Percentiles rank a stretch among this genome's conserved stretches.
These are phyloP conservation scores for Ustilago lituana DNA, from an alignment of 1,284 basidiomycete species.

Conservation along the genomic window DNA sequence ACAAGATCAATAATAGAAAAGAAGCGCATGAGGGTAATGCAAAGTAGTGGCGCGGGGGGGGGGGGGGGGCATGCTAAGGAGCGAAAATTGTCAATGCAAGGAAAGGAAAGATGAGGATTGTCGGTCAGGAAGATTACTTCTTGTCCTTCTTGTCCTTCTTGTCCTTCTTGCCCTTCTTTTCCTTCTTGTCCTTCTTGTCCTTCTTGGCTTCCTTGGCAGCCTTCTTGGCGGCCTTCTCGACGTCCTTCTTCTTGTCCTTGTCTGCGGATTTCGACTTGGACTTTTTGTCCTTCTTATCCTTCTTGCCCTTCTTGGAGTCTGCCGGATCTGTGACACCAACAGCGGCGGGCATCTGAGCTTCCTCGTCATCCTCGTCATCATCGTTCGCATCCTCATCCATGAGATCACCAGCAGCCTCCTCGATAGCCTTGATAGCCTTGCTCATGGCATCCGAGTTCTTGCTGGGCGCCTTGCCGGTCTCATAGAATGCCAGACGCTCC, in stretches of 20 bases:
- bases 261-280: constrained; percentile 61
- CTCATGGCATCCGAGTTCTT: constrained; percentile 72
- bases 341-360: constrained; percentile 69
- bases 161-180: constrained; percentile 44
- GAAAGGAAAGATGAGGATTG: background rate
- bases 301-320: constrained; percentile 73
- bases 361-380: constrained; percentile 71
- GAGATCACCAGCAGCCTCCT: constrained; percentile 76
- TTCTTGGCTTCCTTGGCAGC: constrained; percentile 53
- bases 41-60: background rate
- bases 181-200: constrained; percentile 57
- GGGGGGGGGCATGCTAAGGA: no score
- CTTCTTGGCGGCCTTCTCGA: constrained; percentile 62
- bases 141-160: constrained; percentile 36
- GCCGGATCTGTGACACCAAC: constrained; percentile 57
- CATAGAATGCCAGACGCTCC: constrained; percentile 94
- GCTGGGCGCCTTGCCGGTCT: constrained; percentile 69
- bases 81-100: no score
- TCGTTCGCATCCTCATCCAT: constrained; percentile 76
- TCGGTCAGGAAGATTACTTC: constrained; percentile 11
- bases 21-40: background rate
- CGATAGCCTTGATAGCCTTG: constrained; percentile 84
- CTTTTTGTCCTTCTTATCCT: constrained; percentile 77
- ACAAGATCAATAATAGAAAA: constrained; percentile 2
- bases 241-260: constrained; percentile 53